phyloP scores from a whole-genome alignment of 2,329 filamentous ascomycete species.

The Tolypocladium cylindrosporum region DNA sequence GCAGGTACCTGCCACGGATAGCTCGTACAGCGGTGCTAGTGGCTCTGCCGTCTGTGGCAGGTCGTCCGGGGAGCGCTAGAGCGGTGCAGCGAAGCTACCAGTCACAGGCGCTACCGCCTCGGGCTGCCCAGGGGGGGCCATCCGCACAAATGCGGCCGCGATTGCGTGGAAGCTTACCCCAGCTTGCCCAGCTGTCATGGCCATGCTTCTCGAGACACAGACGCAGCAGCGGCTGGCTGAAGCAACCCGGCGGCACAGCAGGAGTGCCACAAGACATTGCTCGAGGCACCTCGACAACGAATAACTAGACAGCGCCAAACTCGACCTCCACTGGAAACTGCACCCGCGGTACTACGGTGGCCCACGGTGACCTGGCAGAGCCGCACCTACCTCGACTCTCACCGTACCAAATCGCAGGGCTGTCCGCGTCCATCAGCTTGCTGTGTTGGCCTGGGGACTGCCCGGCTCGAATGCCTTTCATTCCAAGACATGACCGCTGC shows the following conservation, averaged over 20 bases:
- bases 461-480: conserved; percentile 4
- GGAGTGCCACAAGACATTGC: background rate
- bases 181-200: background rate
- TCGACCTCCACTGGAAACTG: background rate
- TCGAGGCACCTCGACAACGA: background rate
- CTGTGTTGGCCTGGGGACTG: background rate
- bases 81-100: background rate
- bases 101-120: background rate
- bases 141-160: background rate
- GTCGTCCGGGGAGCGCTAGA: background rate
- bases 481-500: conserved; percentile 5
- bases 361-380: background rate
- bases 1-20: too few relatives aligned
- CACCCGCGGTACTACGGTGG: background rate
- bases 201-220: background rate
- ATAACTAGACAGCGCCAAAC: background rate
- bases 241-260: background rate
- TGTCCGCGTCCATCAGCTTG: background rate
- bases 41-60: background rate
- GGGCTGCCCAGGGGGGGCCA: background rate
- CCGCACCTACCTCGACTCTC: background rate
- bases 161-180: background rate
- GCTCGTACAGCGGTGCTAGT: background rate
- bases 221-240: background rate
- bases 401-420: background rate